Percentiles rank a stretch among this genome's conserved stretches.
phyloP scores from a whole-genome alignment of 768 basidiomycete genomes.

The Hygrocybe coccinea region DNA sequence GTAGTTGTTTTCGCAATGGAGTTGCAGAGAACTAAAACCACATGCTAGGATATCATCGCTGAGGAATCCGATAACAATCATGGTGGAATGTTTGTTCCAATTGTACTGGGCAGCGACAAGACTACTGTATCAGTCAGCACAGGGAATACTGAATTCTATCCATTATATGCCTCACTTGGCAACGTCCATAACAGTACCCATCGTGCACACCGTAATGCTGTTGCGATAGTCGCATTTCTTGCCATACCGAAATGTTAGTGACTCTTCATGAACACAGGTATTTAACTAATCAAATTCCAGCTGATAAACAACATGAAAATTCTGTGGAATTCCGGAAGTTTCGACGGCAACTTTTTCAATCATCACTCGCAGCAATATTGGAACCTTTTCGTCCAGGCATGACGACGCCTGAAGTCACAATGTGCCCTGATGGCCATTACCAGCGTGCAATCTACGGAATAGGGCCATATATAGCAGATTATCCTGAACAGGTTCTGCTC shows the following conservation, averaged over 20 bases:
- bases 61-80: constrained; percentile 17
- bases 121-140: constrained; percentile 40
- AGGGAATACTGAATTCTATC: constrained; percentile 36
- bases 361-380: constrained; percentile 22
- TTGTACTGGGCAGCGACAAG: constrained; percentile 38
- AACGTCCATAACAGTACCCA: constrained; percentile 25
- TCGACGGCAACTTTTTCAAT: constrained; percentile 28
- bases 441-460: constrained; percentile 27
- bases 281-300: neutral
- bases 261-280: neutral
- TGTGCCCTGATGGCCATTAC: constrained; percentile 29
- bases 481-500: constrained; percentile 34
- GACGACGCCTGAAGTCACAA: constrained; percentile 19
- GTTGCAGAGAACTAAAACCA: too few species aligned
- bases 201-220: constrained; percentile 26
- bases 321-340: constrained; percentile 24
- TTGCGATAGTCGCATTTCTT: constrained; percentile 30
- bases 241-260: constrained; percentile 32
- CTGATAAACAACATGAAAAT: constrained; percentile 8
- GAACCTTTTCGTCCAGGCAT: constrained; percentile 20
- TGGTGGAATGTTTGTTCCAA: constrained; percentile 29
- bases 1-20: neutral
- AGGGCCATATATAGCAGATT: constrained; percentile 37
- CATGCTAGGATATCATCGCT: constrained; percentile 24
- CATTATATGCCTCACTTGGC: constrained; percentile 30